phyloP scores from a whole-genome alignment of 2,329 filamentous ascomycete species.

The Basipetospora chlamydospora region DNA sequence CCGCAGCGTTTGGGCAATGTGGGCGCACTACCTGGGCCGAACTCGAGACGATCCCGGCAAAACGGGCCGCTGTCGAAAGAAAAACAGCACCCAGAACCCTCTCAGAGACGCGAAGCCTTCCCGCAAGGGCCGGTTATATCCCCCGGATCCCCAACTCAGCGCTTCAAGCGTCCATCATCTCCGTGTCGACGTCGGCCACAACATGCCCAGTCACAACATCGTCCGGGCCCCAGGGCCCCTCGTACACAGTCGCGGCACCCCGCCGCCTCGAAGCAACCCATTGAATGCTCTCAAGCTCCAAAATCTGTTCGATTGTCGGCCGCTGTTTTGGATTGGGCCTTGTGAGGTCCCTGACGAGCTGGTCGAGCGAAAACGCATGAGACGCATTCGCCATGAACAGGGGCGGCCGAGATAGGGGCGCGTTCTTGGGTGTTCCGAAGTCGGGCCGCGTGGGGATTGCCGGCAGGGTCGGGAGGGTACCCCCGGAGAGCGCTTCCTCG shows the following conservation, averaged over 20 bases:
- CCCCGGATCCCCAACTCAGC: too few species aligned
- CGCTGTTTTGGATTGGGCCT: conserved; percentile 57
- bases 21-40: too few species aligned
- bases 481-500: conserved; percentile 1
- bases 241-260: conserved; percentile 85
- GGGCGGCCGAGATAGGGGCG: conserved; percentile 49
- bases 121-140: too few species aligned
- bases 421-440: conserved; percentile 31
- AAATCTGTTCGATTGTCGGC: conserved; percentile 59
- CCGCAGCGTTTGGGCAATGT: too few species aligned
- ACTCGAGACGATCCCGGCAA: too few species aligned
- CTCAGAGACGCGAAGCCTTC: too few species aligned
- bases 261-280: conserved; percentile 69
- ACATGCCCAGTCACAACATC: conserved; percentile 23
- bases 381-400: conserved; percentile 73
- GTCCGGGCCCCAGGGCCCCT: conserved; percentile 89
- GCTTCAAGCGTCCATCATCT: conserved; percentile 43
- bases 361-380: conserved; percentile 65
- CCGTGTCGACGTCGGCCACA: conserved; percentile 26
- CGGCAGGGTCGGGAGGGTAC: conserved; percentile 1
- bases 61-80: too few species aligned
- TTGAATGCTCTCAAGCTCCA: conserved; percentile 56
- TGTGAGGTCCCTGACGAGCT: conserved; percentile 80
- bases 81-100: too few species aligned
- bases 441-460: conserved; percentile 6